Evolutionary conservation across 495 filamentous ascomycete genomes (phyloP).

Genomic region (Oidiodendron maius): DNA sequence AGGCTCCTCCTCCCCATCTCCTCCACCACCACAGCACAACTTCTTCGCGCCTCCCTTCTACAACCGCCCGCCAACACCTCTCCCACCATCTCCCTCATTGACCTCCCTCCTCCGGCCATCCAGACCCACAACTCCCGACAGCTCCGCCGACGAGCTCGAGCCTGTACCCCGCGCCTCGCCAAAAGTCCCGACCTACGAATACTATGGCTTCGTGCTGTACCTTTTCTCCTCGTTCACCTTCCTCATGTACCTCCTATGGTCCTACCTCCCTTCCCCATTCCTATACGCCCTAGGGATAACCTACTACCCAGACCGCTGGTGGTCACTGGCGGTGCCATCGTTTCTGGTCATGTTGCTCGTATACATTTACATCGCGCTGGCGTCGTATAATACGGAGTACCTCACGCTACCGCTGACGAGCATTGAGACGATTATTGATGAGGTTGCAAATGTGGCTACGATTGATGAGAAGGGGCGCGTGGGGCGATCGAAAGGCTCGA

Average conservation of each 20-base stretch:
- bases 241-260: constrained; percentile 88
- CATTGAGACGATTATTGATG: constrained; percentile 89
- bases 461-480: constrained; percentile 63
- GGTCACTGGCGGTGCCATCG: constrained; percentile 84
- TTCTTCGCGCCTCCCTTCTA: constrained; percentile 86
- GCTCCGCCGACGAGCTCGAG: constrained; percentile 76
- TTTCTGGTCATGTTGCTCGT: constrained; percentile 85
- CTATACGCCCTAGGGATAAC: constrained; percentile 89
- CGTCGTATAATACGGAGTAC: constrained; percentile 83
- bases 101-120: constrained; percentile 94
- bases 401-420: constrained; percentile 75
- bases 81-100: constrained; percentile 88
- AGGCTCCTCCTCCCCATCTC: constrained; percentile 16
- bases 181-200: constrained; percentile 95
- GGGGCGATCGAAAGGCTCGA: constrained; percentile 48
- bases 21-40: constrained; percentile 31
- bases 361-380: constrained; percentile 92
- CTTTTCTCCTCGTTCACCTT: constrained; percentile 76
- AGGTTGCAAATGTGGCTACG: constrained; percentile 77
- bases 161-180: constrained; percentile 83
- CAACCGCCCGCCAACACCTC: constrained; percentile 77
- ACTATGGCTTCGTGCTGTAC: constrained; percentile 97
- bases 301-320: constrained; percentile 98
- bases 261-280: constrained; percentile 86
- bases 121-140: constrained; percentile 85